phyloP scores from a whole-genome alignment of 164 flowering plant genomes.

The Piper longum region DNA sequence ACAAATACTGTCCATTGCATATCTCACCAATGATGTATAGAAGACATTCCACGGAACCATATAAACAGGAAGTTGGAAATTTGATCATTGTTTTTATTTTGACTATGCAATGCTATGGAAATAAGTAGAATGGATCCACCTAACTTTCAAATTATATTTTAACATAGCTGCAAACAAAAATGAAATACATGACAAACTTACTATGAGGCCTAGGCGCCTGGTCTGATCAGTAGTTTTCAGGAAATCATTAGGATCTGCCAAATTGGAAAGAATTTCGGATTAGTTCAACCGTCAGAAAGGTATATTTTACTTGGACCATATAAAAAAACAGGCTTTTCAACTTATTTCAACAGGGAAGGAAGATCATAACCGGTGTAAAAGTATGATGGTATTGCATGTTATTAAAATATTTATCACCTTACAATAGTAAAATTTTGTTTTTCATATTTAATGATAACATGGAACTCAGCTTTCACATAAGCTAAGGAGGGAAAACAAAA shows the following conservation, averaged over 20 bases:
- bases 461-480: not conserved
- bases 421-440: not conserved
- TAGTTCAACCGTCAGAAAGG: not conserved
- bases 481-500: not conserved
- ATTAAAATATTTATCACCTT: not conserved
- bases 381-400: not conserved
- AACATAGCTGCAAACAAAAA: not conserved
- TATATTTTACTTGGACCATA: not conserved
- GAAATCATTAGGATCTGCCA: slow-evolving; percentile 83
- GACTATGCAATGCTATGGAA: no score
- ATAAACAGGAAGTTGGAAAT: no score
- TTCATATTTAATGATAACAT: no score
- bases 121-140: no score
- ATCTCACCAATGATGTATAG: no score
- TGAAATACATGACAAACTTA: slow-evolving; percentile 18
- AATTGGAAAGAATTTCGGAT: not conserved
- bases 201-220: slow-evolving; percentile 78
- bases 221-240: slow-evolving; percentile 86
- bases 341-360: not conserved
- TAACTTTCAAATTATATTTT: no score
- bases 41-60: no score
- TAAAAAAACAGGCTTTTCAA: not conserved
- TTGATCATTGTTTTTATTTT: no score
- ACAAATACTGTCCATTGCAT: no score
- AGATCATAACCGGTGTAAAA: not conserved